Base-by-base conservation (phyloP, 2,329 filamentous ascomycete genomes). In the Didymosphaeria variabile region DNA sequence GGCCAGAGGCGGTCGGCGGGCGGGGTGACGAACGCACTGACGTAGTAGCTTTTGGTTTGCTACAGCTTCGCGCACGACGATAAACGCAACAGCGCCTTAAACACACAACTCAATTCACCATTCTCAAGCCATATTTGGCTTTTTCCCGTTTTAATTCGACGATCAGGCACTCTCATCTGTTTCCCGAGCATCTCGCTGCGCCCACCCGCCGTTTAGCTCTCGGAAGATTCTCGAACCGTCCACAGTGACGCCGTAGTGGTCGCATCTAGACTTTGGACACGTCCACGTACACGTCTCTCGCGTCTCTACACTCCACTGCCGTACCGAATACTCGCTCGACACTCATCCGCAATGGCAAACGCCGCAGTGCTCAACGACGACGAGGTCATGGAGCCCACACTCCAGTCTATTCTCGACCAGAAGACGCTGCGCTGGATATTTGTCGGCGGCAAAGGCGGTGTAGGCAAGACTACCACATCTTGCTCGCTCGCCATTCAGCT, bases 391-490 rank as follows among this genome's bases (percentile, higher is more conserved):
- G 94, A 97, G 83, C 94, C 95, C 51, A 93, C 92, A 55, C 91
- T 99, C 74, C 92, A 97, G 83, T 91, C 92, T 67, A 93, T 99
- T 76, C 88, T 99, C 73, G 93, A 97, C 84, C 95, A 99, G 81
- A 93, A 93, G 80, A 90, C 92, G 36, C 89, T 99, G 58, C 92
- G 95, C 78, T 99, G 95, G 95, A 97, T 99, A 81, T 99, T 99
- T 75, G 95, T 99, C 62, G 95, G 95, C 74, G 95, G 95, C 69
- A 99, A 99, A 83, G 95, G 95, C 75, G 95, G 95, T 78, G 95
- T 99, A 49, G 95, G 95, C 79, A 99, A 99, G 85, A 99, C 95
- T 31, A 99, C 95, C n/a, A 99, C 95, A 17, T 98, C 94, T 8
- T 99, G 95, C 83, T 97, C 94, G 10, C 91, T 99, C 67, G 95